phyloP scores from a whole-genome alignment of 148 eudicot genomes.

The Rhododendron mucronatum region DNA sequence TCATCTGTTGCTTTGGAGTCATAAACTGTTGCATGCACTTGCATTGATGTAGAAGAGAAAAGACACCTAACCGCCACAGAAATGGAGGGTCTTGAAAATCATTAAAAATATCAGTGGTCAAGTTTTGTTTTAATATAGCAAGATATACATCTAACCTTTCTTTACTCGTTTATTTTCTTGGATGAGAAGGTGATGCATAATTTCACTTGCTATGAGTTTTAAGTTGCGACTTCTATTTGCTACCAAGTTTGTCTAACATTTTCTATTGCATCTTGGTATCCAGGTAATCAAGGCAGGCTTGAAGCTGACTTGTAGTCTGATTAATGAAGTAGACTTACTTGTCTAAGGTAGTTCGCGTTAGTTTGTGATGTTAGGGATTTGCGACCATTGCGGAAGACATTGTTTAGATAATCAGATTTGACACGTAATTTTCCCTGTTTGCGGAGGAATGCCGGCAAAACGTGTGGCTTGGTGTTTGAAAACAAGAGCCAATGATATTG shows the following conservation, averaged over 20 bases:
- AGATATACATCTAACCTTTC: not conserved
- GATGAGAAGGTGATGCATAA: not conserved
- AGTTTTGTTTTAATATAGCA: not conserved
- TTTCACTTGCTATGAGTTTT: not conserved
- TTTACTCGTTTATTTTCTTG: not conserved
- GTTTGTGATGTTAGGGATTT: conserved; percentile 3
- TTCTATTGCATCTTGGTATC: not conserved
- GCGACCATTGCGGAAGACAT: not conserved
- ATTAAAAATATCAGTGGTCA: not conserved
- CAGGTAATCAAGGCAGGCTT: conserved; percentile 11
- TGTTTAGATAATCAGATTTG: not conserved
- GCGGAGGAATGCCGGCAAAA: not conserved
- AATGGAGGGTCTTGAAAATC: not conserved
- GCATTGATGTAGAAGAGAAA: not conserved
- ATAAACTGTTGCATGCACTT: not conserved
- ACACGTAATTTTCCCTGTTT: not conserved
- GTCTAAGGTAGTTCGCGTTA: not conserved
- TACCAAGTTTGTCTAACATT: not conserved
- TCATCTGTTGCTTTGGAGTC: not conserved
- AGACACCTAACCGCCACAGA: not conserved
- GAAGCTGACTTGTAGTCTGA: conserved; percentile 13
- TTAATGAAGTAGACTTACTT: not conserved
- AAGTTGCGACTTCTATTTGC: not conserved
- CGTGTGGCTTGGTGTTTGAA: not conserved
- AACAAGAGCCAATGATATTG: not conserved